Base-by-base conservation (phyloP, 495 filamentous ascomycete genomes). In the Cercophora samala region DNA sequence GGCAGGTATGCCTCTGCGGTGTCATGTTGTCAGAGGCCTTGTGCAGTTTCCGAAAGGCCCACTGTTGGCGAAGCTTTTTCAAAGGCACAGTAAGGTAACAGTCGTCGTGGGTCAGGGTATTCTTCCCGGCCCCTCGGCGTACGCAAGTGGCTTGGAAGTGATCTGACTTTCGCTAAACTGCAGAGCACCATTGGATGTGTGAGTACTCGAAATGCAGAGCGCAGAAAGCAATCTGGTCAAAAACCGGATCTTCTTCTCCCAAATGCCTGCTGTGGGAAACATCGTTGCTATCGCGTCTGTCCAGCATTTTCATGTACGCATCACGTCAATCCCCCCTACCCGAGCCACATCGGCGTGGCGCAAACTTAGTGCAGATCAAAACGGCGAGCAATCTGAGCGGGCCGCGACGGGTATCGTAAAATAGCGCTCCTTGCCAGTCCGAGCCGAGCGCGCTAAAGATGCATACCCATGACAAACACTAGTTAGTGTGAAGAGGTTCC, bases 71-170 rank as follows among this genome's bases (percentile, higher is more conserved):
- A 21, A 56, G 53, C 53, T 56, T 56, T 56, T 56, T 18, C 53
- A 56, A 18, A 21, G n/a, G 53, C 53, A 19, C n/a, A 56, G 53
- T 19, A 5, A 46, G 37, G 9, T 18, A 56, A 56, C 22, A n/a
- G n/a, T n/a, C n/a, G n/a, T n/a, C n/a, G 53, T 56, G n/a, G n/a
- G 22, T 21, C n/a, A 56, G 53, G n/a, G 53, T 56, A 56, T 21
- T 9, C 53, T 13, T 46, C 37, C 37, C 37, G 37, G 37, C n/a
- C n/a, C 22, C 53, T 56, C n/a, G 53, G 53, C 53, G n/a, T 56
- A 56, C 53, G 53, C 53, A 56, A 56, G 53, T 56, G 53, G 53
- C 53, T 46, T 56, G 53, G 53, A 8, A 19, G 22, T 56, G 53
- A 56, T 21, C 53, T 56, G 53, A 56, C 53, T 11, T 23, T 56